Evolutionary conservation across 192 early-diverging fungal species (phyloP).

Genomic region (Spizellomyces punctatus): DNA sequence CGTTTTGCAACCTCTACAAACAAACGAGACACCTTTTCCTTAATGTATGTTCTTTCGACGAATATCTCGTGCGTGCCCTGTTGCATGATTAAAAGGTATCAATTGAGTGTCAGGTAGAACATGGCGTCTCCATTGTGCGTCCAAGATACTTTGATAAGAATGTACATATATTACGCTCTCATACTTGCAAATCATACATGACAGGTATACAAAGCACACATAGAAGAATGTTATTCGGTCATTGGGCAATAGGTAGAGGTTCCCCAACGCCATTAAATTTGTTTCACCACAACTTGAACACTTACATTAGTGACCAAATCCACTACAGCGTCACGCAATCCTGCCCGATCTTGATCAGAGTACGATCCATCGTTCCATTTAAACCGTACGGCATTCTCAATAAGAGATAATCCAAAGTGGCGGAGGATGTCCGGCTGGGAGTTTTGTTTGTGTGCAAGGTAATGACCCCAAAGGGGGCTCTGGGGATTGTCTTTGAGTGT

Average conservation of each 20-base stretch:
- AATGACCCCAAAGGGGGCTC: conserved; percentile 55
- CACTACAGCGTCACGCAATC: conserved; percentile 45
- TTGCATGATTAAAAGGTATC: conserved; percentile 1
- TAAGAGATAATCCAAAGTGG: conserved; percentile 64
- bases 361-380: conserved; percentile 56
- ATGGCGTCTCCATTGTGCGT: no score
- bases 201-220: no score
- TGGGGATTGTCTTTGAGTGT: conserved; percentile 46
- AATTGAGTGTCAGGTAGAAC: no score
- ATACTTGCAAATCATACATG: not conserved
- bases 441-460: conserved; percentile 55
- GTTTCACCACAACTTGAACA: not conserved
- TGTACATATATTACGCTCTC: not conserved
- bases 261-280: no score
- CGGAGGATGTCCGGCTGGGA: conserved; percentile 49
- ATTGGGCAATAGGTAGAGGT: no score
- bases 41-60: conserved; percentile 52
- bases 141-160: not conserved
- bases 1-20: conserved; percentile 65
- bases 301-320: conserved; percentile 32
- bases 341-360: conserved; percentile 27
- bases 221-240: no score
- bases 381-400: conserved; percentile 58
- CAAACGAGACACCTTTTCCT: conserved; percentile 60
- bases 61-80: conserved; percentile 44